These are phyloP conservation scores for Coelastrella sp. DNA, from an alignment of 139 green algal genomes.

Conservation along the genomic window DNA sequence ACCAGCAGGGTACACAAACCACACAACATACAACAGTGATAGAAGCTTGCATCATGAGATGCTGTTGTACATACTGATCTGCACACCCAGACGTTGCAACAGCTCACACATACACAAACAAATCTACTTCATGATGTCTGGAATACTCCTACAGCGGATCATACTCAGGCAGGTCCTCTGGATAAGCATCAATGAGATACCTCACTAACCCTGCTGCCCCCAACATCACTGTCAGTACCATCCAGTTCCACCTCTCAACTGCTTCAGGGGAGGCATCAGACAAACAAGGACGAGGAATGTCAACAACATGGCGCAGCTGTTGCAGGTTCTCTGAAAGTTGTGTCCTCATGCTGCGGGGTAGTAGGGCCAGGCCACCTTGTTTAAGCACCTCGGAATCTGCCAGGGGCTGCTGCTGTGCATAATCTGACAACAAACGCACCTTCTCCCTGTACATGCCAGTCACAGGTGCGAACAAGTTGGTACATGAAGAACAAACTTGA, in stretches of 20 bases:
- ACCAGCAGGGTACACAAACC: no score
- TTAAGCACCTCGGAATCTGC: constrained; percentile 39
- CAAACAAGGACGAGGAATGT: constrained; percentile 28
- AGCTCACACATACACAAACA: no score
- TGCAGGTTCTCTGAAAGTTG: constrained; percentile 32
- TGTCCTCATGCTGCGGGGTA: constrained; percentile 39
- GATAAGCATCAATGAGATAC: constrained; percentile 54
- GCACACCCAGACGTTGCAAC: no score
- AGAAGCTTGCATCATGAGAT: no score
- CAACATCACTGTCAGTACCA: constrained; percentile 31
- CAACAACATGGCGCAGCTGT: constrained; percentile 6
- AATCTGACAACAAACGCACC: constrained; percentile 48
- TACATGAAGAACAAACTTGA: no score
- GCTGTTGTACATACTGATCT: no score
- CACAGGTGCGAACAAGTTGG: background rate
- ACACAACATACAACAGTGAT: no score
- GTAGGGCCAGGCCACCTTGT: constrained; percentile 43
- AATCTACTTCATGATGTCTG: no score
- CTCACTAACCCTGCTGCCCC: constrained; percentile 46
- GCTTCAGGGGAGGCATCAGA: constrained; percentile 1
- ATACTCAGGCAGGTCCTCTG: constrained; percentile 48
- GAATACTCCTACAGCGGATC: constrained; percentile 43
- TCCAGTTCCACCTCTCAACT: constrained; percentile 43
- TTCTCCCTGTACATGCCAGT: background rate
- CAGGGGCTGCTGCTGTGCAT: constrained; percentile 32